Evolutionary conservation across 2,329 filamentous ascomycete species (phyloP), one percentile per base, ranked within the genome.

Genomic region (Tolypocladium paradoxum): DNA sequence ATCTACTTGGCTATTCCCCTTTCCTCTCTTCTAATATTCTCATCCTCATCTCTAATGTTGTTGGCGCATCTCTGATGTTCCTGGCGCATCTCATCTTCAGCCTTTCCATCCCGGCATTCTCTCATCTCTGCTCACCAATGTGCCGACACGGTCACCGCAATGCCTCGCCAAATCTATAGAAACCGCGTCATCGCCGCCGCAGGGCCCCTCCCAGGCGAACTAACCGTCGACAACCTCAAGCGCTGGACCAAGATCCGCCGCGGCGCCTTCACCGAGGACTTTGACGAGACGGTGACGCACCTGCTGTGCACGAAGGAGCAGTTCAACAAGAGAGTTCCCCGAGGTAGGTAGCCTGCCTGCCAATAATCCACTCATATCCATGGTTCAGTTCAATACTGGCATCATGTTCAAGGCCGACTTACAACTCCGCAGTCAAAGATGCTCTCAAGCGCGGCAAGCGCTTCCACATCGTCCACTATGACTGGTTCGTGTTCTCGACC

Each of bases 231-330:
- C 1, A 78, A 87, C 43, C 75, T 93, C 36, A 75, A 75, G 36
- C 71, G 73, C 38, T 95, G 88, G 88, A 76, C 88, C 11, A 70
- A 72, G 4, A 63, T 73, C 4, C 81, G 86, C 54, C 82, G 81
- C 7, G 90, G 87, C 1, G 66, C 54, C 1, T 85, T 83, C 63
- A 68, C 71, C 0, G 64, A 71, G 1, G 69, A 73, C 0, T 68
- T 89, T 20, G 73, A 73, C 29, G 64, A 73, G 0, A 61, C 71
- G 0, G 80, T 85, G 11, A 95, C 90, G 0, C 90, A 95, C 67
- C 70, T 96, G 0, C 75, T 96, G 24, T 80, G 82, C 52, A 82
- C 81, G 0, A 72, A 77, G 49, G 75, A 82, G 35, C 78, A 84
- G 18, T 90, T 82, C 66, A 76, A 77, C 56, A 67, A 73, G 22